phyloP scores from a whole-genome alignment of 2,329 filamentous ascomycete species.

The Alternaria solani region DNA sequence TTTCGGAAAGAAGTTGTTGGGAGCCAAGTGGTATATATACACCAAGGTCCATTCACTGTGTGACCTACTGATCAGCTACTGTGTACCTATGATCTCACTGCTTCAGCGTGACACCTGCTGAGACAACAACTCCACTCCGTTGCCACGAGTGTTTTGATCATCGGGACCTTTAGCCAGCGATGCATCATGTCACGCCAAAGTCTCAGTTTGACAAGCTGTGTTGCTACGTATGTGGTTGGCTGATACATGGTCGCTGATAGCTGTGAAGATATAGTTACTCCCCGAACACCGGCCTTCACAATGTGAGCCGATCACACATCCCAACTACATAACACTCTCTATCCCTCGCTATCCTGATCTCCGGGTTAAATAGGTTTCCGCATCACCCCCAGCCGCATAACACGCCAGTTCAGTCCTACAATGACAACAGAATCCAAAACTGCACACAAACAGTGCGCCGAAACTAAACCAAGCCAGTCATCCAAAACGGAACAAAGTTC shows the following conservation, averaged over 20 bases:
- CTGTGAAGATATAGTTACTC: background rate
- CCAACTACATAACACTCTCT: background rate
- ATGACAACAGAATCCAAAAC: background rate
- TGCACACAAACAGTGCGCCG: background rate
- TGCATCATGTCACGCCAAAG: background rate
- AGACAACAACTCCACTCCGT: background rate
- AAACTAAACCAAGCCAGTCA: background rate
- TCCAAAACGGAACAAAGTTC: background rate
- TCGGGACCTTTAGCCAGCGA: background rate
- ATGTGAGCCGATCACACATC: background rate
- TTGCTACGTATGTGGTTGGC: background rate
- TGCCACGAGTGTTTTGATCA: background rate
- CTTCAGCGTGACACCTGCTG: background rate
- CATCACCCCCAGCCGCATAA: background rate
- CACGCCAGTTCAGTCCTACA: background rate
- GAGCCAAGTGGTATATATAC: background rate
- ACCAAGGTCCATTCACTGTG: background rate
- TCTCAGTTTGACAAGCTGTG: background rate
- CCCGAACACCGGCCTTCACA: background rate
- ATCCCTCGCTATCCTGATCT: background rate
- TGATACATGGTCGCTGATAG: background rate
- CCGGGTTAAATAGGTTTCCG: background rate
- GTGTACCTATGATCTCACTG: background rate
- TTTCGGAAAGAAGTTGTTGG: background rate
- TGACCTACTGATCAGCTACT: background rate